Evolutionary conservation across 257 asterid genomes (phyloP).

Genomic region (Echium plantagineum): DNA sequence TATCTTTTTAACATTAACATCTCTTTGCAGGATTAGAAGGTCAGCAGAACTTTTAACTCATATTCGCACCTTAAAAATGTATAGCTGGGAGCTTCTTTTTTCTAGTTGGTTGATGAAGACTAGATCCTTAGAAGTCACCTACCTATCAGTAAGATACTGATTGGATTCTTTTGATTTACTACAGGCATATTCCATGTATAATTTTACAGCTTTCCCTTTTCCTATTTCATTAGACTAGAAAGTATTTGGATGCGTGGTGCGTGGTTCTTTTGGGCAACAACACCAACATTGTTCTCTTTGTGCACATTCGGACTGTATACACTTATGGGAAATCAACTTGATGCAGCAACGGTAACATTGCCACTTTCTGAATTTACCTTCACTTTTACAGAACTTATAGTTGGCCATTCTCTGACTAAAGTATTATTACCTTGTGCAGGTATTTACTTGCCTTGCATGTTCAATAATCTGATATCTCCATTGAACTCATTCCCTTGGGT

Average conservation of each 20-base stretch:
- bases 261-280: slow-evolving; percentile 99
- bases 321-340: slow-evolving; percentile 79
- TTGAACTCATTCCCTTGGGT: slow-evolving; percentile 99
- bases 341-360: slow-evolving; percentile 86
- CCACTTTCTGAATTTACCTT: slow-evolving; percentile 1
- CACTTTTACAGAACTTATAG: background rate
- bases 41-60: slow-evolving; percentile 64
- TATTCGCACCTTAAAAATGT: slow-evolving; percentile 90
- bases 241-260: slow-evolving; percentile 98
- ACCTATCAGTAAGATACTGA: slow-evolving; percentile 54
- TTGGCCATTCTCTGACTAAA: background rate
- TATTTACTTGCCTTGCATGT: slow-evolving; percentile 92
- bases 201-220: slow-evolving; percentile 9
- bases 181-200: slow-evolving; percentile 3
- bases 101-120: slow-evolving; percentile 74
- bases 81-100: slow-evolving; percentile 84
- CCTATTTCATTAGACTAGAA: slow-evolving; percentile 58
- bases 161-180: slow-evolving; percentile 5
- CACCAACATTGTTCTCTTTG: slow-evolving; percentile 91
- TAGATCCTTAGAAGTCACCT: slow-evolving; percentile 62
- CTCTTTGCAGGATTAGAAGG: slow-evolving; percentile 64
- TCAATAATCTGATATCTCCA: slow-evolving; percentile 88
- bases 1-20: background rate
- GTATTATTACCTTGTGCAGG: slow-evolving; percentile 40
- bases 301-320: slow-evolving; percentile 90